phyloP scores from a whole-genome alignment of 2,329 filamentous ascomycete species.

The Ambrosiella beaveri region DNA sequence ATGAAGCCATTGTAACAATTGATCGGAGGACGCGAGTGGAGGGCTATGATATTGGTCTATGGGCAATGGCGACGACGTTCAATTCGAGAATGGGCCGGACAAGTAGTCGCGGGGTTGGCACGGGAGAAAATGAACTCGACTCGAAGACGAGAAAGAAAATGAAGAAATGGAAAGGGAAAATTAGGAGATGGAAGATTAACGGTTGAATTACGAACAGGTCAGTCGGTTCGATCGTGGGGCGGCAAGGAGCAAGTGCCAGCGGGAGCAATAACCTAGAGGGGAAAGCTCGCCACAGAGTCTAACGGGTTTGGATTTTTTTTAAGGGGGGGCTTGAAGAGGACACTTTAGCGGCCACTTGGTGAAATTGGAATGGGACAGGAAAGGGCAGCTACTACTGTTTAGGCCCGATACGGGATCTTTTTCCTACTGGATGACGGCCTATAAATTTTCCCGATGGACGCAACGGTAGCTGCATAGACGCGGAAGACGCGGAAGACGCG shows the following conservation, averaged over 20 bases:
- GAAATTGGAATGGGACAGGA: background rate
- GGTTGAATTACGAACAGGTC: background rate
- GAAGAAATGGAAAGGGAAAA: constrained; percentile 5
- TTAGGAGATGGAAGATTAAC: constrained; percentile 1
- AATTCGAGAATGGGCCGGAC: background rate
- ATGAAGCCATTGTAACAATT: constrained; percentile 11
- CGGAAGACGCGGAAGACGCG: constrained; percentile 16
- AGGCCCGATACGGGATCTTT: constrained; percentile 3
- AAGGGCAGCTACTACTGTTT: background rate
- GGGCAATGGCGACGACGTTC: background rate
- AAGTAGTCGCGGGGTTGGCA: constrained; percentile 1
- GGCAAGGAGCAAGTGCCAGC: constrained; percentile 3
- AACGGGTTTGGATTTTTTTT: background rate
- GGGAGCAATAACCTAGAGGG: background rate
- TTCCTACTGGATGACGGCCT: background rate
- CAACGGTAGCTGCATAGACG: constrained; percentile 13
- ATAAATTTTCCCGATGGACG: constrained; percentile 11
- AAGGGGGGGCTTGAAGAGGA: background rate
- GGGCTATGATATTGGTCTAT: background rate
- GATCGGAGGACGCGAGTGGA: background rate
- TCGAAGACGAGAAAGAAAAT: constrained; percentile 6
- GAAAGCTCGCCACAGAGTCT: background rate
- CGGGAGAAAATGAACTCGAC: background rate
- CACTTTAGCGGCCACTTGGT: background rate
- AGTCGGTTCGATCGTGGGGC: background rate